phyloP scores from a whole-genome alignment of 2,329 filamentous ascomycete species.

The Pezicula radicicola region DNA sequence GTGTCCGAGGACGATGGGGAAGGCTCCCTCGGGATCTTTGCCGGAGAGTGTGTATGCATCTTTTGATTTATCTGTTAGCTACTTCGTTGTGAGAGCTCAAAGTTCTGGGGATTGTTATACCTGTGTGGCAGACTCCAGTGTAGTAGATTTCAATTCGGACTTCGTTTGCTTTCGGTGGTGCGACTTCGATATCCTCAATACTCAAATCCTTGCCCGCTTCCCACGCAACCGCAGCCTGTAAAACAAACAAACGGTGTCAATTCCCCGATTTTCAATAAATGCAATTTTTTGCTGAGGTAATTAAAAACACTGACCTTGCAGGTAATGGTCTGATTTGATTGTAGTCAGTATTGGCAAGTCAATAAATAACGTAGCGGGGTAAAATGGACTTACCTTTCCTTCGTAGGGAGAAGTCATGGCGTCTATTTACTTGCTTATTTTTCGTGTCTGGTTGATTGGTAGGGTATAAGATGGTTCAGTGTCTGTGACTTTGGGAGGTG shows the following conservation, averaged over 20 bases:
- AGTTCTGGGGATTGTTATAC: constrained; percentile 44
- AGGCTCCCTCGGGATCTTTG: constrained; percentile 94
- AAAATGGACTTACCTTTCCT: constrained; percentile 3
- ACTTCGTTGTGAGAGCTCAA: not conserved
- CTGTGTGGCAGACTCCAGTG: constrained; percentile 98
- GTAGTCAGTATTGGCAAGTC: not conserved
- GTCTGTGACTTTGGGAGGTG: not conserved
- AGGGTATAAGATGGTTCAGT: not conserved
- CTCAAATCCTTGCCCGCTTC: constrained; percentile 86
- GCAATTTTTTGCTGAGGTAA: not conserved
- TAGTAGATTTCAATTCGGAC: constrained; percentile 97
- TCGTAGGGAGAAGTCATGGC: constrained; percentile 3
- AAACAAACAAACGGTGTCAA: constrained; percentile 5
- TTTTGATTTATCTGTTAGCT: constrained; percentile 26
- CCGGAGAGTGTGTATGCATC: constrained; percentile 94
- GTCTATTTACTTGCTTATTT: constrained; percentile 1
- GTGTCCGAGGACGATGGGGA: constrained; percentile 85
- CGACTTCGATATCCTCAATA: constrained; percentile 91
- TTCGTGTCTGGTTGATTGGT: too few relatives aligned
- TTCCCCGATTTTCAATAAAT: not conserved
- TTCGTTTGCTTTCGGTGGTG: constrained; percentile 84
- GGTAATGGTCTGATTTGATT: constrained; percentile 25
- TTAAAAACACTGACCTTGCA: constrained; percentile 26
- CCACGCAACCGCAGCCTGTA: constrained; percentile 90
- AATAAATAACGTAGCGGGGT: not conserved